A percentile compares a stretch with the other conserved stretches of the same genome.
Evolutionary conservation across 306 rosid species (phyloP).

Genomic region (Prunus dulcis): DNA sequence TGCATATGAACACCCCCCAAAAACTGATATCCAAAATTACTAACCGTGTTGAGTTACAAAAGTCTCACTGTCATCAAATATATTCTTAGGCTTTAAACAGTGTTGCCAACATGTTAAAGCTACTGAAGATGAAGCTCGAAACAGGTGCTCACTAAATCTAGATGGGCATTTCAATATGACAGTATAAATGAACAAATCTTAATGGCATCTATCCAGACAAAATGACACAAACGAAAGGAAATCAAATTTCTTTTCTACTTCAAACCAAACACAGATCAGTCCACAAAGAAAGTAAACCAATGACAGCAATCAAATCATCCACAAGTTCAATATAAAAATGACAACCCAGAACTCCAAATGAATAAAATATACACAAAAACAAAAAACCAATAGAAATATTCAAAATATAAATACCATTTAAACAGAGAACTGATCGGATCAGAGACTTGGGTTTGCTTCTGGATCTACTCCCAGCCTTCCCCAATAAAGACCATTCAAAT

Average conservation of each 20-base stretch:
- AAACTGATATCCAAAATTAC: not conserved
- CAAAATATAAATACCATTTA: slow-evolving; percentile 55
- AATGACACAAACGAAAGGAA: slow-evolving; percentile 20
- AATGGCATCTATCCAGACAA: slow-evolving; percentile 20
- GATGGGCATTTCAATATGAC: slow-evolving; percentile 6
- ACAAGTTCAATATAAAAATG: not conserved
- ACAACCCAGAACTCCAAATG: slow-evolving; percentile 23
- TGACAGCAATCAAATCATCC: slow-evolving; percentile 15
- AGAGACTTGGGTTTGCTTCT: slow-evolving; percentile 38
- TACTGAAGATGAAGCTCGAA: not conserved
- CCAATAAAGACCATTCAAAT: slow-evolving; percentile 32
- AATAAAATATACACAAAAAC: not conserved
- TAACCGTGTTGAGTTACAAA: not conserved
- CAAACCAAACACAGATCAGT: slow-evolving; percentile 48
- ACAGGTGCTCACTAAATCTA: not conserved
- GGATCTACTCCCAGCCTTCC: slow-evolving; percentile 56
- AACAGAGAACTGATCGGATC: slow-evolving; percentile 53
- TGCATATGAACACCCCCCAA: not conserved
- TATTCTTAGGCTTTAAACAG: not conserved
- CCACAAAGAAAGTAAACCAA: slow-evolving; percentile 16
- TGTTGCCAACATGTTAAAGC: not conserved
- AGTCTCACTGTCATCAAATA: not conserved
- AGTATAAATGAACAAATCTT: slow-evolving; percentile 14
- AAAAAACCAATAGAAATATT: not conserved
- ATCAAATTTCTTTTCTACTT: slow-evolving; percentile 13